These are phyloP conservation scores for Takakia lepidozioides DNA, from an alignment of 225 moss, liverwort and hornwort species.

Conservation along the genomic window DNA sequence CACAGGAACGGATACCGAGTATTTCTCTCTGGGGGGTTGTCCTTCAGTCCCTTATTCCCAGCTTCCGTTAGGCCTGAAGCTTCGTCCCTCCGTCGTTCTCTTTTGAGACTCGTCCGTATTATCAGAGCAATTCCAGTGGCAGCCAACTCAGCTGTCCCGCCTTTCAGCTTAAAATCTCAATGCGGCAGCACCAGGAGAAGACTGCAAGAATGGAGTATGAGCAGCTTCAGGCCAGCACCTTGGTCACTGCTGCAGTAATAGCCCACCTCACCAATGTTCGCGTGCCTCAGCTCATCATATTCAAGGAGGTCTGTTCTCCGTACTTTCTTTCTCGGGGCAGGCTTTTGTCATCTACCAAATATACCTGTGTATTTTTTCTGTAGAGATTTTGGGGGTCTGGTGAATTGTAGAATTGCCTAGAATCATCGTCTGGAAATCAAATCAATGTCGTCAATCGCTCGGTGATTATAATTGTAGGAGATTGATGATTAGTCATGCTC, in stretches of 20 bases:
- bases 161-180: too few relatives aligned
- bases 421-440: background rate
- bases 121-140: too few relatives aligned
- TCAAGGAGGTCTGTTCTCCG: constrained; percentile 31
- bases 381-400: background rate
- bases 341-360: background rate
- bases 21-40: too few relatives aligned
- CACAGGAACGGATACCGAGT: too few relatives aligned
- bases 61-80: too few relatives aligned
- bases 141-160: too few relatives aligned
- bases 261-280: constrained; percentile 27
- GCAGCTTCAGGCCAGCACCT: constrained; percentile 25
- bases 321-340: background rate
- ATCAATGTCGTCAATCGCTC: background rate
- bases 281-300: constrained; percentile 32
- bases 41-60: too few relatives aligned
- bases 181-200: too few relatives aligned
- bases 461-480: too few relatives aligned
- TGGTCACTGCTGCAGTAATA: constrained; percentile 33
- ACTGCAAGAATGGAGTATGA: constrained; percentile 26
- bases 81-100: too few relatives aligned
- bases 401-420: background rate
- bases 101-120: too few relatives aligned
- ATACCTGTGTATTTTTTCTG: background rate
- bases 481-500: too few relatives aligned